Evolutionary conservation across 805 yeast species (phyloP), one percentile per base, ranked within the genome.

Genomic region (Saccharomycopsis vini): DNA sequence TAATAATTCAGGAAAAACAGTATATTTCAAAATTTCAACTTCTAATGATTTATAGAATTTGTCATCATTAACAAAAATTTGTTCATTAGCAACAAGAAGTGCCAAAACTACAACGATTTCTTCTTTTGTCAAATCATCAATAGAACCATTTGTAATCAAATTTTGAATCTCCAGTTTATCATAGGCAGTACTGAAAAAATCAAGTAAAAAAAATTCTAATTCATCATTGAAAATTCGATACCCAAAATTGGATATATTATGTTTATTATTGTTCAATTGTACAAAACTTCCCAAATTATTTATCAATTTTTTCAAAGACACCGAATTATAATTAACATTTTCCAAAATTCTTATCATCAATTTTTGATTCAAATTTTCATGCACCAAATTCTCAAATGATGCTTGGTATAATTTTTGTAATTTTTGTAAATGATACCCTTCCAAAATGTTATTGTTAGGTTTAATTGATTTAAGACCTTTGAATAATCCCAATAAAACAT

Each of bases 401-500:
- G 60, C 56, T 28, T 58, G 61, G 48, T 67, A 71, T 6, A 74
- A 52, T 13, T 58, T 54, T 19, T 54, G 51, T 2, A 75, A 42
- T 3, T 56, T 29, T 1, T 39, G 18, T 2, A 69, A 40, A 28
- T 70, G 67, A 0, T 37, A 23, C n/a, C 20, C 13, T 12, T 16
- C 16, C 24, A 36, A 19, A 7, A 31, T n/a, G 9, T 3, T 44
- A 4, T 2, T 36, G 41, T 10, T 70, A 43, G 2, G 61, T 36
- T 32, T 31, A 19, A 43, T 16, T 3, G 54, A 57, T 15, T 58
- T 52, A 20, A 81, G 59, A 1, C 84, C 88, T n/a, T 62, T 52
- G 7, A 72, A 54, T 10, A 85, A 50, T 4, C 92, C 94, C 23
- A 64, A 56, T 1, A 76, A 53, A 3, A 81, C 56, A 49, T 75